Percentiles rank a stretch among this genome's conserved stretches.
These are phyloP conservation scores for Neurospora africana DNA, from an alignment of 495 filamentous ascomycete species.

Conservation along the genomic window DNA sequence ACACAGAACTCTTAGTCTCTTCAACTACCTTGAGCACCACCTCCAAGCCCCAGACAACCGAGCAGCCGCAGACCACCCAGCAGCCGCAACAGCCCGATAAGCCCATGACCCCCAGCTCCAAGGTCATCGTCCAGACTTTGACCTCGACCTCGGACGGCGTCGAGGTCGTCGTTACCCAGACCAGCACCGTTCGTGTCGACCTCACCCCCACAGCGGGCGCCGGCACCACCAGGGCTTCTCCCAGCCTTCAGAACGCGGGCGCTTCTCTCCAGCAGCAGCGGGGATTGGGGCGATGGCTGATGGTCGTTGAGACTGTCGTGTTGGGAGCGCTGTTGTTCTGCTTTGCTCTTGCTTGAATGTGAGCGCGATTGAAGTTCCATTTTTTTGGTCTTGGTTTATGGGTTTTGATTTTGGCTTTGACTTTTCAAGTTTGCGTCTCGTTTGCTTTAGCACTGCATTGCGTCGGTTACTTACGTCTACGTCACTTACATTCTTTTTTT, in stretches of 20 bases:
- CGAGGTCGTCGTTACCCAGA: conserved; percentile 18
- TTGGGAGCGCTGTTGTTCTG: conserved; percentile 16
- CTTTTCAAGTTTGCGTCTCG: not conserved
- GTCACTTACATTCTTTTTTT: not conserved
- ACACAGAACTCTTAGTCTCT: not conserved
- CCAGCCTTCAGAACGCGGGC: conserved; percentile 28
- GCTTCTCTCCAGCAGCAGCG: conserved; percentile 5
- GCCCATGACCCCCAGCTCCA: conserved; percentile 9
- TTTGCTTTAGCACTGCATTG: not conserved
- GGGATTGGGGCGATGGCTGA: not conserved
- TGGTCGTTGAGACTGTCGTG: conserved; percentile 18
- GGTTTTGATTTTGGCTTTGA: not conserved
- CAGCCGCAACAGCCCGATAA: not conserved
- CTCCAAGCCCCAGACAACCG: not conserved
- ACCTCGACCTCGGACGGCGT: conserved; percentile 30
- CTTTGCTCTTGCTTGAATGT: not conserved
- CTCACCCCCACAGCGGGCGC: conserved; percentile 3
- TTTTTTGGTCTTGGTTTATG: not conserved
- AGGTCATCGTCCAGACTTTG: conserved; percentile 14
- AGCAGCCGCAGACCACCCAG: conserved; percentile 3
- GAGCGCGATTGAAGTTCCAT: not conserved
- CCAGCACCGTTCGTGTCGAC: conserved; percentile 16
- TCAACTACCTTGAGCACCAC: conserved; percentile 3
- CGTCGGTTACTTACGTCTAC: not conserved
- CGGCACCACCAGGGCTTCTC: conserved; percentile 9